Percentiles rank a stretch among this genome's conserved stretches.
phyloP scores from a whole-genome alignment of 2,329 filamentous ascomycete species.

The Neocucurbitaria cava region DNA sequence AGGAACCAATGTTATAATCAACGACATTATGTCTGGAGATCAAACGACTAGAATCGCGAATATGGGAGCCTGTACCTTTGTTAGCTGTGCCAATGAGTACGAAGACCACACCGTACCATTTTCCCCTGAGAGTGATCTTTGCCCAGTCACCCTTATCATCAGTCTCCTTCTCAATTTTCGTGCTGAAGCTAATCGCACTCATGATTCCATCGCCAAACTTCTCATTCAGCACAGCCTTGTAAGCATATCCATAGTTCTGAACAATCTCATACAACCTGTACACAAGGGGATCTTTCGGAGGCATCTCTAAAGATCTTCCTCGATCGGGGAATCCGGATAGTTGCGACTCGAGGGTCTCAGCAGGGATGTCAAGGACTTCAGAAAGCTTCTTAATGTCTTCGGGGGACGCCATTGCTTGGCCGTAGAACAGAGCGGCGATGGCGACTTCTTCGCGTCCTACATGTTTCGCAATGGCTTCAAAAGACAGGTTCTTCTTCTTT shows the following conservation, averaged over 20 bases:
- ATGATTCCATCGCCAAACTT: constrained; percentile 86
- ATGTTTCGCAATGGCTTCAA: constrained; percentile 76
- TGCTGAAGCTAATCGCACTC: constrained; percentile 92
- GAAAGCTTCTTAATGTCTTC: constrained; percentile 75
- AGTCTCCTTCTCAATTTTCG: constrained; percentile 91
- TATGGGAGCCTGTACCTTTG: constrained; percentile 53
- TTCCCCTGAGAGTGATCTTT: constrained; percentile 81
- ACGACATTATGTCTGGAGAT: background rate
- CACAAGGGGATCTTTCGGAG: constrained; percentile 82
- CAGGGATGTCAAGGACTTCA: constrained; percentile 67
- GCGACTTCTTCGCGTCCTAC: constrained; percentile 84
- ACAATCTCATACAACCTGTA: constrained; percentile 94
- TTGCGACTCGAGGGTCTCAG: constrained; percentile 64
- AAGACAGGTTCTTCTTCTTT: constrained; percentile 75
- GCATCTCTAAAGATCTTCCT: constrained; percentile 80
- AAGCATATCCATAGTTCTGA: constrained; percentile 96
- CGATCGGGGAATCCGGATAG: constrained; percentile 80
- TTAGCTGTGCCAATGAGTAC: constrained; percentile 12
- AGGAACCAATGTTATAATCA: background rate
- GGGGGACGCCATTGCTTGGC: constrained; percentile 75
- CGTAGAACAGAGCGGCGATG: constrained; percentile 88
- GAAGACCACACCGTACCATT: constrained; percentile 68
- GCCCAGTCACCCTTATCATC: constrained; percentile 87
- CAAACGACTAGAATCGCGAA: constrained; percentile 52
- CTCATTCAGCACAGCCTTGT: constrained; percentile 94